These are phyloP conservation scores for Ramaria sp. DNA, from an alignment of 768 basidiomycete genomes.

Conservation along the genomic window DNA sequence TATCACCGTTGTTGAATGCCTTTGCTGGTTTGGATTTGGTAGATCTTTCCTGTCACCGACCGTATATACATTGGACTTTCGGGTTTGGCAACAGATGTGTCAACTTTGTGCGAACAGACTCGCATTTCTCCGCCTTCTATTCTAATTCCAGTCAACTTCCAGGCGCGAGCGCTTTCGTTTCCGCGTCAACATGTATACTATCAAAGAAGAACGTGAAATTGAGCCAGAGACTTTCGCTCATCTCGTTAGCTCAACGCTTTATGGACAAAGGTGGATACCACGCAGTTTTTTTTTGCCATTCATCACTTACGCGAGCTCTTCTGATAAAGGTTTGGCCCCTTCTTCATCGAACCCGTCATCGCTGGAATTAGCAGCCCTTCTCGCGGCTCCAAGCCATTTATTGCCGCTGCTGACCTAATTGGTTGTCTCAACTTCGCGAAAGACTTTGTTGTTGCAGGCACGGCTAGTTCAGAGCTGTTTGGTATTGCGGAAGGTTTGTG, in stretches of 20 bases:
- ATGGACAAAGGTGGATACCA: slow-evolving; percentile 59
- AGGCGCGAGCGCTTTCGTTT: slow-evolving; percentile 89
- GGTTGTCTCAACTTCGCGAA: slow-evolving; percentile 90
- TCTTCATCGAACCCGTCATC: slow-evolving; percentile 93
- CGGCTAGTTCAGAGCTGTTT: slow-evolving; percentile 83
- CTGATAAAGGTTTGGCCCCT: slow-evolving; percentile 65
- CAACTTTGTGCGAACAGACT: slow-evolving; percentile 61
- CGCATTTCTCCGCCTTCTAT: slow-evolving; percentile 16
- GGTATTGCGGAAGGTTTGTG: slow-evolving; percentile 98
- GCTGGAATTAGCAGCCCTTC: slow-evolving; percentile 54
- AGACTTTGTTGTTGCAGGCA: slow-evolving; percentile 95
- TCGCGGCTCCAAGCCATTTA: slow-evolving; percentile 58
- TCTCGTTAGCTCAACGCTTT: slow-evolving; percentile 89
- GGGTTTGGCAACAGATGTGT: slow-evolving; percentile 88
- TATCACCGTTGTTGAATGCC: slow-evolving; percentile 13
- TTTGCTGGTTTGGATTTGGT: slow-evolving; percentile 5
- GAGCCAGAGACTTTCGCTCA: slow-evolving; percentile 94
- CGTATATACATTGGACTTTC: slow-evolving; percentile 85
- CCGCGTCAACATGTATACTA: slow-evolving; percentile 97
- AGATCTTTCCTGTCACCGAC: slow-evolving; percentile 94
- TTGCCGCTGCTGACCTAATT: slow-evolving; percentile 90
- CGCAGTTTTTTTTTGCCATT: too few species aligned
- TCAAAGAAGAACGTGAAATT: slow-evolving; percentile 97
- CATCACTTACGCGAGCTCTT: too few species aligned
- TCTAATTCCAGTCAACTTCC: slow-evolving; percentile 62